phyloP scores from a whole-genome alignment of 1,284 basidiomycete genomes.

The Tilletia caries region DNA sequence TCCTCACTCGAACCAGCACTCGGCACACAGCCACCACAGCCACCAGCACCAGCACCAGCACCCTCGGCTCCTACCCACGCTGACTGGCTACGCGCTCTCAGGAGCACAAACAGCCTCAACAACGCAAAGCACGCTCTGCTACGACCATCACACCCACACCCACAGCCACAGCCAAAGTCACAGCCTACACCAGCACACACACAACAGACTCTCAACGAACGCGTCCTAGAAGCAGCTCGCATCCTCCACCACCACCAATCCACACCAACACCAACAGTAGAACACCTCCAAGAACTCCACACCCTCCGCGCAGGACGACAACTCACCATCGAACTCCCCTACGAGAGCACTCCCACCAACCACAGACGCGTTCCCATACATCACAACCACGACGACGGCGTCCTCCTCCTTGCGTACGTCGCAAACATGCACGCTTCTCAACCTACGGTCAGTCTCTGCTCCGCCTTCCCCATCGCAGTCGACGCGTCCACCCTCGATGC shows the following conservation, averaged over 20 bases:
- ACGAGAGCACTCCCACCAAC: conserved; percentile 38
- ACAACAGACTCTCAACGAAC: not conserved
- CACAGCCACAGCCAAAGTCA: not conserved
- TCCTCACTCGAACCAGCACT: conserved; percentile 3
- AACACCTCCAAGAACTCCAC: conserved; percentile 23
- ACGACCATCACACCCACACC: not conserved
- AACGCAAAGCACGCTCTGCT: not conserved
- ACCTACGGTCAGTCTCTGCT: conserved; percentile 61
- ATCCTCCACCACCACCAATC: not conserved
- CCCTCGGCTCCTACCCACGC: not conserved
- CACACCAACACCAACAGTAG: conserved; percentile 11
- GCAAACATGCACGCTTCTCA: conserved; percentile 28
- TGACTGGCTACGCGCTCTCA: not conserved
- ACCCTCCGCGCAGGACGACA: conserved; percentile 30
- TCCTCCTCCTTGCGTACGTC: conserved; percentile 66
- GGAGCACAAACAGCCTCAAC: not conserved
- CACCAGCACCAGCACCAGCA: not conserved
- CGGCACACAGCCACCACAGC: not conserved
- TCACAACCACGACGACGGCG: conserved; percentile 52
- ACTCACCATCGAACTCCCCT: conserved; percentile 45
- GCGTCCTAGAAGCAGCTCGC: conserved; percentile 9
- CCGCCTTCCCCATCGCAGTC: conserved; percentile 63
- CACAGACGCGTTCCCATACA: conserved; percentile 32
- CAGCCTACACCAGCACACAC: not conserved
- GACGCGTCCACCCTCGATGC: conserved; percentile 23